These are phyloP conservation scores for Dujonia santamariae DNA, from an alignment of 1,139 yeast species.

Conservation along the genomic window DNA sequence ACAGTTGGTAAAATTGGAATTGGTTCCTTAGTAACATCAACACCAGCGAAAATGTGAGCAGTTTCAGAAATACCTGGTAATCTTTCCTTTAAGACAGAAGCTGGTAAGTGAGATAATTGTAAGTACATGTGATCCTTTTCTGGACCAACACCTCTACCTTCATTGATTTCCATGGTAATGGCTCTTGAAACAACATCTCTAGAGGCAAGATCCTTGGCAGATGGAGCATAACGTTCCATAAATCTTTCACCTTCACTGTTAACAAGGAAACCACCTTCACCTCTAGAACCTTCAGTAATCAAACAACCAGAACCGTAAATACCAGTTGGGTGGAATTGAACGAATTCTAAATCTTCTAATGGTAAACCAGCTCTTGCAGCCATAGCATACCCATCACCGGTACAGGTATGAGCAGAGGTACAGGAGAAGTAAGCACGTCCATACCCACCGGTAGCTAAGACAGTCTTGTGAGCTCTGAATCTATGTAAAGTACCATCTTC, in stretches of 20 bases:
- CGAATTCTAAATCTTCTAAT: conserved; percentile 94
- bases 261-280: conserved; percentile 97
- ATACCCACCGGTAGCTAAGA: conserved; percentile 97
- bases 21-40: conserved; percentile 98
- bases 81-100: conserved; percentile 89
- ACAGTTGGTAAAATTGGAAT: conserved; percentile 98
- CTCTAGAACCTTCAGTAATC: conserved; percentile 99
- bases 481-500: conserved; percentile 99
- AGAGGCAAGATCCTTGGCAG: conserved; percentile 97
- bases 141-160: conserved; percentile 99
- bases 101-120: conserved; percentile 93
- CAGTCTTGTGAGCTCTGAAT: conserved; percentile 94
- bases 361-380: conserved; percentile 98
- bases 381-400: conserved; percentile 99
- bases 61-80: conserved; percentile 99
- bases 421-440: conserved; percentile 99
- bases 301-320: conserved; percentile 98
- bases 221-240: conserved; percentile 99
- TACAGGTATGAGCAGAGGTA: conserved; percentile 99
- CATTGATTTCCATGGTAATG: conserved; percentile 97
- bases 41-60: conserved; percentile 98
- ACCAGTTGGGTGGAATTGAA: conserved; percentile 99
- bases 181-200: conserved; percentile 99
- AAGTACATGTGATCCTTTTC: conserved; percentile 91
- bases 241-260: conserved; percentile 99